Evolutionary conservation across 805 yeast species (phyloP).

Genomic region (Wickerhamiella azymoides): DNA sequence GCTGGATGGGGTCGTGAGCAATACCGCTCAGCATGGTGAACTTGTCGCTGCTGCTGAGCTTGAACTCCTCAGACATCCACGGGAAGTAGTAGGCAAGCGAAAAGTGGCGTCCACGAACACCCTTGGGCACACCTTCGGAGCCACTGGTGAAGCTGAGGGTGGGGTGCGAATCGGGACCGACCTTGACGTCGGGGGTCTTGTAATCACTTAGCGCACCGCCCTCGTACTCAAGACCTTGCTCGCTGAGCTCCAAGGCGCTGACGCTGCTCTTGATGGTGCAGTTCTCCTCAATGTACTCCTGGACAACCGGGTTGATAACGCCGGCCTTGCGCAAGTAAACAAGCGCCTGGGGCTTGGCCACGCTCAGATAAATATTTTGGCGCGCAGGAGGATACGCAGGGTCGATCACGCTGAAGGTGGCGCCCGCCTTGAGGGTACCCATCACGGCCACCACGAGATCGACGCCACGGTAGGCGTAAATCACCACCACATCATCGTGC

Average conservation of each 20-base stretch:
- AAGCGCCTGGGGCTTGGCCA: constrained; percentile 85
- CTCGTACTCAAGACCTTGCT: constrained; percentile 58
- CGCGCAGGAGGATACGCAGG: constrained; percentile 99
- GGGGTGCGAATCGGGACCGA: constrained; percentile 97
- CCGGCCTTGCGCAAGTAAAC: constrained; percentile 90
- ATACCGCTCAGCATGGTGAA: constrained; percentile 98
- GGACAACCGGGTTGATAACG: constrained; percentile 57
- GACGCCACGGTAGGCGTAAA: constrained; percentile 94
- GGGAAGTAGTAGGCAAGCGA: constrained; percentile 95
- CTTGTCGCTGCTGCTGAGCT: constrained; percentile 61
- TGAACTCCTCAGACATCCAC: constrained; percentile 90
- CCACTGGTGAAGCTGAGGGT: constrained; percentile 95
- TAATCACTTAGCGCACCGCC: constrained; percentile 26
- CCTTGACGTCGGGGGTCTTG: constrained; percentile 58
- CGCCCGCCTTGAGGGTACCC: constrained; percentile 98
- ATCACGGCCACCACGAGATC: constrained; percentile 92
- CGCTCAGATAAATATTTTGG: constrained; percentile 83
- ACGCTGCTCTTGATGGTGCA: constrained; percentile 58
- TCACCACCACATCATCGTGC: constrained; percentile 93
- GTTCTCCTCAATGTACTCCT: constrained; percentile 59
- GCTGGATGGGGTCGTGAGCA: constrained; percentile 98
- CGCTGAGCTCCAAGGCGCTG: constrained; percentile 63
- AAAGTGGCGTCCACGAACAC: constrained; percentile 95
- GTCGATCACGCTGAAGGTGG: constrained; percentile 94
- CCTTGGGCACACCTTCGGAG: constrained; percentile 96